phyloP scores from a whole-genome alignment of 164 flowering plant species.

The Magnolia changhungtana region DNA sequence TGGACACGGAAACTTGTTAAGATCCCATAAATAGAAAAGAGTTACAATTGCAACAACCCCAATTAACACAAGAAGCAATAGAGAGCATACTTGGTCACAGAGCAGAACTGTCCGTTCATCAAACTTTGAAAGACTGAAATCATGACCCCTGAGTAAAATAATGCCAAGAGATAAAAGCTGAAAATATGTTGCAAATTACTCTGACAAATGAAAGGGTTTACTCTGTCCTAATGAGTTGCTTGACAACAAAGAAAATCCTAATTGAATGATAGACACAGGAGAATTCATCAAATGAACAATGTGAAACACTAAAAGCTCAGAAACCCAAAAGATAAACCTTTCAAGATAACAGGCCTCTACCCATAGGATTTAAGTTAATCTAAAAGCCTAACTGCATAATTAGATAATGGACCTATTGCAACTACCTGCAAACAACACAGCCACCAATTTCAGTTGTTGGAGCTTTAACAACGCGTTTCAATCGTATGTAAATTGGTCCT shows the following conservation, averaged over 20 bases:
- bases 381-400: not conserved
- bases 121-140: conserved; percentile 62
- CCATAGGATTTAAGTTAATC: not conserved
- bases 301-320: not conserved
- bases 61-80: not conserved
- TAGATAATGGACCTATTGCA: not conserved
- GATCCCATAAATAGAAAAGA: conserved; percentile 11
- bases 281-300: not conserved
- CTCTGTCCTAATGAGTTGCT: not conserved
- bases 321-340: not conserved
- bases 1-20: conserved; percentile 19
- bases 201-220: not conserved
- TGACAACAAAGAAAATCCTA: not conserved
- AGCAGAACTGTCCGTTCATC: conserved; percentile 77
- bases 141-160: conserved; percentile 48
- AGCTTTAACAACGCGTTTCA: conserved; percentile 63
- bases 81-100: conserved; percentile 79
- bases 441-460: conserved; percentile 78
- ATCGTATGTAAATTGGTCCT: conserved; percentile 49
- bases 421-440: conserved; percentile 87
- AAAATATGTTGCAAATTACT: not conserved
- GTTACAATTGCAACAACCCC: conserved; percentile 1
- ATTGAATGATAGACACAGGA: not conserved
- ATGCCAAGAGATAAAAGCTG: not conserved
- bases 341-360: not conserved